Percentiles rank a stretch among this genome's conserved stretches.
Conservation (phyloP, 805 yeast genomes). For the Metschnikowia similis region DNA sequence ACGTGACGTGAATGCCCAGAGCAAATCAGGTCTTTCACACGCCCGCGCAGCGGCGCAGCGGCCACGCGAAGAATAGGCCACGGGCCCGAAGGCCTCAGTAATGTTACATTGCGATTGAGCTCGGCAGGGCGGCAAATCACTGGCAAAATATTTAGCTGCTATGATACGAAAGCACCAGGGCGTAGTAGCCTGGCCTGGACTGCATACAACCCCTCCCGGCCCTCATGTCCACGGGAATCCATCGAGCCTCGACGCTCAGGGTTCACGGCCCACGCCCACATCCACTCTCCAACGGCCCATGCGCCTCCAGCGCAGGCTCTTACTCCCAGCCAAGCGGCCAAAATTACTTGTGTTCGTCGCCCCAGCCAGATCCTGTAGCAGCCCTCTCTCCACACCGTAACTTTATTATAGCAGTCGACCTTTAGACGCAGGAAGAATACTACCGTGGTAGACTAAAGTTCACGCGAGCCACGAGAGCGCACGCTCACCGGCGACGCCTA, state of each 20-base stretch:
- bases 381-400: not conserved
- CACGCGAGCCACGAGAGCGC: constrained; percentile 13
- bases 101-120: not conserved
- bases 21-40: not conserved
- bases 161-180: not conserved
- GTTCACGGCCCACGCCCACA: not conserved
- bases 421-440: not conserved
- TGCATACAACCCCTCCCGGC: not conserved
- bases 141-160: not conserved
- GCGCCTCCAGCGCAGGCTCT: not conserved
- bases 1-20: constrained; percentile 1
- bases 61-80: not conserved
- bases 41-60: constrained; percentile 1
- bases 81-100: not conserved
- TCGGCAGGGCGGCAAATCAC: not conserved
- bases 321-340: not conserved
- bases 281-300: not conserved
- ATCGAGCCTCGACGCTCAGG: not conserved
- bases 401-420: not conserved
- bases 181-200: not conserved
- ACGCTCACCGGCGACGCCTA: constrained; percentile 14
- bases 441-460: not conserved
- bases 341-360: not conserved
- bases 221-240: not conserved
- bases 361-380: not conserved